Evolutionary conservation across 495 filamentous ascomycete genomes (phyloP).

Genomic region (Endocarpon pusillum): DNA sequence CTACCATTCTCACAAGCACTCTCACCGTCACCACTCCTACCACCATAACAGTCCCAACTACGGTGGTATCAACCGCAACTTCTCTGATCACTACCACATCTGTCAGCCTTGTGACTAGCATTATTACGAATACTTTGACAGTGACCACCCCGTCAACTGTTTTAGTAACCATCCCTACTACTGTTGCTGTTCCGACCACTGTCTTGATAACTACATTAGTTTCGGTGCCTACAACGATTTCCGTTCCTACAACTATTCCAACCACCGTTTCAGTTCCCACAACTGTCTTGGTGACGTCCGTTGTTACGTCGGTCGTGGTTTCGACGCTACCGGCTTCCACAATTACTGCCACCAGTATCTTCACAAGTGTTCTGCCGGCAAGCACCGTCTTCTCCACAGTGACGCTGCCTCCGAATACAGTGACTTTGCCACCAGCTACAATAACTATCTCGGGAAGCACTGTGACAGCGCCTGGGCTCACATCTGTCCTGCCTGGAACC

Average conservation of each 20-base stretch:
- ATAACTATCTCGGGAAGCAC: constrained; percentile 3
- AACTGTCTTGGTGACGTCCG: constrained; percentile 10
- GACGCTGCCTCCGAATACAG: constrained; percentile 9
- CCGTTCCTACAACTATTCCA: not conserved
- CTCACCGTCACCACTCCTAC: constrained; percentile 3
- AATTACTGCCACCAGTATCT: constrained; percentile 6
- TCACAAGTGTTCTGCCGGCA: not conserved
- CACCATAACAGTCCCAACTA: constrained; percentile 4
- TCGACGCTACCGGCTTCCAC: constrained; percentile 1
- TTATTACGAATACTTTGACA: constrained; percentile 2
- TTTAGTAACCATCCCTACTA: constrained; percentile 4
- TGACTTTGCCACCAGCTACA: constrained; percentile 5
- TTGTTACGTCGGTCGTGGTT: constrained; percentile 3
- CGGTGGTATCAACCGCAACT: constrained; percentile 3
- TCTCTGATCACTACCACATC: constrained; percentile 3
- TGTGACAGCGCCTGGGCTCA: constrained; percentile 2
- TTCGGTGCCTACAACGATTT: constrained; percentile 8
- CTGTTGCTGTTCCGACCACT: constrained; percentile 3
- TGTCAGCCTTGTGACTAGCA: constrained; percentile 2
- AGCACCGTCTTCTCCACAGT: constrained; percentile 8
- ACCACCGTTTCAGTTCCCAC: constrained; percentile 10
- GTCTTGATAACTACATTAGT: constrained; percentile 2
- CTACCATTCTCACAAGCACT: constrained; percentile 5
- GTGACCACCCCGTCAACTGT: constrained; percentile 3
- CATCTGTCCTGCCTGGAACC: constrained; percentile 3